phyloP scores from a whole-genome alignment of 345 rosid species.

The Pugionium dolabratum region DNA sequence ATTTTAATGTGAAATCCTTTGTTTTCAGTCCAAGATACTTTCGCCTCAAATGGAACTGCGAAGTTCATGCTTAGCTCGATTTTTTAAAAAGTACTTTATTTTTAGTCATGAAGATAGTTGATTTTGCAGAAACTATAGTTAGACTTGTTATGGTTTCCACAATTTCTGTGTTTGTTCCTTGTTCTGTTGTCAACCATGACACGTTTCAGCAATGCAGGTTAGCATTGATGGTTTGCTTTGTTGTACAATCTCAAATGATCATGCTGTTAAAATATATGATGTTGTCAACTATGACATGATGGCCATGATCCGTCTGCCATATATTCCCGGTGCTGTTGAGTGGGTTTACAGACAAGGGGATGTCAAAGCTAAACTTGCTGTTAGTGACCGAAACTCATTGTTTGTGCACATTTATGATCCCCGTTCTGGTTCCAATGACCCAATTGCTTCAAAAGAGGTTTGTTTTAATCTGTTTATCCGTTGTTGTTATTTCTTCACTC shows the following conservation, averaged over 20 bases:
- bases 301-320: conserved; percentile 88
- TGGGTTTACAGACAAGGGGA: conserved; percentile 97
- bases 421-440: conserved; percentile 77
- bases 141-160: not conserved
- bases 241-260: conserved; percentile 84
- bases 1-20: not conserved
- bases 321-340: conserved; percentile 77
- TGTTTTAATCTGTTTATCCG: conserved; percentile 3
- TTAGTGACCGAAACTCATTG: conserved; percentile 75
- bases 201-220: conserved; percentile 81
- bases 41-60: conserved; percentile 3
- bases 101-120: not conserved
- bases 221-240: conserved; percentile 91
- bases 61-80: not conserved
- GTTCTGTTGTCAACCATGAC: conserved; percentile 56
- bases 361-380: conserved; percentile 88
- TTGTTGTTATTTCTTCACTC: conserved; percentile 3
- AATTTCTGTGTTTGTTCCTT: conserved; percentile 24
- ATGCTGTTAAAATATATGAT: conserved; percentile 87
- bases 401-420: conserved; percentile 89
- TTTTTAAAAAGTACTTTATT: not conserved
- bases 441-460: conserved; percentile 75
- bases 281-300: conserved; percentile 98
- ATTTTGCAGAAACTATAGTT: not conserved
- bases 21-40: not conserved